Evolutionary conservation across 2,329 filamentous ascomycete genomes (phyloP).

Genomic region (Chaetothyriales sp.): DNA sequence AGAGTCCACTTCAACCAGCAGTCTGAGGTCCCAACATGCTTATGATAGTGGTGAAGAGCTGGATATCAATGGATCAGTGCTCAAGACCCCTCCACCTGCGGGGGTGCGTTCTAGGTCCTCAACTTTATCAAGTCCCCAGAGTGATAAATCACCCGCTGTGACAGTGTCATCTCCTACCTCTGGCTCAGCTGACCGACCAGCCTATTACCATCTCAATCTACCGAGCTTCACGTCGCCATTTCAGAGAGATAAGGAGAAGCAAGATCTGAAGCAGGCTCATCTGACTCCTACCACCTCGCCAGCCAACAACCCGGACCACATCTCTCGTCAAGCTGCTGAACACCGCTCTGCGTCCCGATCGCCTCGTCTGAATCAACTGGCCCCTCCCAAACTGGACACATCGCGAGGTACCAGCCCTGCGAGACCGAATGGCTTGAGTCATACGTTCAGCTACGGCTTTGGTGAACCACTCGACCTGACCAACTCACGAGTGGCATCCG

Average conservation of each 20-base stretch:
- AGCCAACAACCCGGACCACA: slow-evolving; percentile 23
- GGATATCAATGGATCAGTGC: slow-evolving; percentile 16
- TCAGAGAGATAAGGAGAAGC: slow-evolving; percentile 25
- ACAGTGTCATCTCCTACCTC: slow-evolving; percentile 3
- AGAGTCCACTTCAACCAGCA: slow-evolving; percentile 32
- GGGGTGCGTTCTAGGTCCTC: slow-evolving; percentile 11
- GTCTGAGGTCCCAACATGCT: slow-evolving; percentile 33
- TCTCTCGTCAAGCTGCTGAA: slow-evolving; percentile 29
- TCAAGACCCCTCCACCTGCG: slow-evolving; percentile 8
- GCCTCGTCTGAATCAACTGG: slow-evolving; percentile 32
- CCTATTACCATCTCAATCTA: slow-evolving; percentile 32
- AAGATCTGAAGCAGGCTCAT: slow-evolving; percentile 21
- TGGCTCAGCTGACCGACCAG: slow-evolving; percentile 14
- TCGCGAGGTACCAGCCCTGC: slow-evolving; percentile 17
- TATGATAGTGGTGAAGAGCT: slow-evolving; percentile 32
- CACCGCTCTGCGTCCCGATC: slow-evolving; percentile 27
- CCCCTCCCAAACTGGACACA: slow-evolving; percentile 39
- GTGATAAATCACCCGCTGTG: slow-evolving; percentile 6
- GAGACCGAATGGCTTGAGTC: slow-evolving; percentile 11
- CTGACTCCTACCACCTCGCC: slow-evolving; percentile 12
- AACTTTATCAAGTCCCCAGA: slow-evolving; percentile 12
- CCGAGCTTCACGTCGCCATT: slow-evolving; percentile 40
- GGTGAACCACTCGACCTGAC: slow-evolving; percentile 14
- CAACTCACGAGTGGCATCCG: slow-evolving; percentile 12
- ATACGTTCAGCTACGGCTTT: slow-evolving; percentile 22